Conservation (phyloP, 345 rosid genomes). For the Lepidium africanum region DNA sequence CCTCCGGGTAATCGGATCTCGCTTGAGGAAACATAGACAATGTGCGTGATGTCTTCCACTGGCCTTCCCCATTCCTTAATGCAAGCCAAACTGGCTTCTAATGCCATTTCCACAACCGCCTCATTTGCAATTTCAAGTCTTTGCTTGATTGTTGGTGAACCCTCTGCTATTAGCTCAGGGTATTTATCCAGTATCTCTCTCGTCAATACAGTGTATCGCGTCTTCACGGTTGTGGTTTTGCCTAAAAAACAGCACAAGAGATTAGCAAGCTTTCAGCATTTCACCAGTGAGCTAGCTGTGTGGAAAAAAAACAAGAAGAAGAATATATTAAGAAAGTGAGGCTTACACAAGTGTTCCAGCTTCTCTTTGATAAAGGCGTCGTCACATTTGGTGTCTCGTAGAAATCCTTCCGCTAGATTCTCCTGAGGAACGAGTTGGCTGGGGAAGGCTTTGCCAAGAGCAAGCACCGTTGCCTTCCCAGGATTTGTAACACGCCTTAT, state of each 20-base stretch:
- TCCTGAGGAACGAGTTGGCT: conserved; percentile 76
- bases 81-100: conserved; percentile 68
- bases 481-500: conserved; percentile 46
- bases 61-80: conserved; percentile 86
- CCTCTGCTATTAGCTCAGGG: conserved; percentile 81
- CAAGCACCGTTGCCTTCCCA: conserved; percentile 90
- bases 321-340: background rate
- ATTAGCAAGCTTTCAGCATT: conserved; percentile 2
- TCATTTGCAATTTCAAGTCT: conserved; percentile 85
- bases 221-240: conserved; percentile 91
- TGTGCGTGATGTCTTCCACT: conserved; percentile 68
- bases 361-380: conserved; percentile 70
- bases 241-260: conserved; percentile 38
- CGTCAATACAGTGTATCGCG: conserved; percentile 83
- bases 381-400: conserved; percentile 78
- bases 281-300: background rate
- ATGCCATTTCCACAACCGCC: conserved; percentile 83
- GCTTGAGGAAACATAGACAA: conserved; percentile 89
- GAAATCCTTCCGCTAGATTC: conserved; percentile 76
- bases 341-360: conserved; percentile 78
- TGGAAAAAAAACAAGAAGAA: background rate
- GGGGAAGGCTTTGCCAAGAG: conserved; percentile 88
- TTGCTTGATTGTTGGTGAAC: conserved; percentile 71
- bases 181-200: conserved; percentile 69
- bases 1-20: conserved; percentile 95